Conservation (phyloP, 305 asterid species). For the Withania somnifera region DNA sequence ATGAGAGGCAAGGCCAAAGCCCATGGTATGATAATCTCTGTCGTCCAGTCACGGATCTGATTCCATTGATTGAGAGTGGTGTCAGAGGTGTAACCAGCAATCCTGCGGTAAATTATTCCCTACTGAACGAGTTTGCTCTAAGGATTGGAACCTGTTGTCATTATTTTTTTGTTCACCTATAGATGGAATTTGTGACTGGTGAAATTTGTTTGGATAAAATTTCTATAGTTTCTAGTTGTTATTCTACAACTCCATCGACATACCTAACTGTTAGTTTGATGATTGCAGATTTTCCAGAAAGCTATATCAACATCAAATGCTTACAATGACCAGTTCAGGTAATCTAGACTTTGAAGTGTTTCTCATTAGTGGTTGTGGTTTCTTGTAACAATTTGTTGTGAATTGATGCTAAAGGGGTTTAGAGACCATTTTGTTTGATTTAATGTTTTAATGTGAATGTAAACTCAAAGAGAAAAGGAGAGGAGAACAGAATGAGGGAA, state of each 20-base stretch:
- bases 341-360: not conserved
- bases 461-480: not conserved
- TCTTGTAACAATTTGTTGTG: not conserved
- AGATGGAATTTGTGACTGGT: not conserved
- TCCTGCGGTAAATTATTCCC: slow-evolving; percentile 61
- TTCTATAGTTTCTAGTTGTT: not conserved
- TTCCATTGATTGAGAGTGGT: slow-evolving; percentile 81
- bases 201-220: not conserved
- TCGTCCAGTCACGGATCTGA: slow-evolving; percentile 88
- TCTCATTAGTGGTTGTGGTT: not conserved
- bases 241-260: not conserved
- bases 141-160: not conserved
- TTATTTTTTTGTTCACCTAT: not conserved
- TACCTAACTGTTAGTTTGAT: not conserved
- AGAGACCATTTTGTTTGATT: not conserved
- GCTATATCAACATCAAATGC: slow-evolving; percentile 97
- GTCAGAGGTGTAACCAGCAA: slow-evolving; percentile 98
- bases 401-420: not conserved
- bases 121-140: not conserved
- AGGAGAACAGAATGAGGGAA: not conserved
- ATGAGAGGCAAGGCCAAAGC: slow-evolving; percentile 90
- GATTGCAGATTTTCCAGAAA: slow-evolving; percentile 90
- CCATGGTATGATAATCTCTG: slow-evolving; percentile 96
- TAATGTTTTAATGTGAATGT: not conserved
- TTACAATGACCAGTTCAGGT: slow-evolving; percentile 96